phyloP scores from a whole-genome alignment of 768 basidiomycete species.

The Russula emetica region DNA sequence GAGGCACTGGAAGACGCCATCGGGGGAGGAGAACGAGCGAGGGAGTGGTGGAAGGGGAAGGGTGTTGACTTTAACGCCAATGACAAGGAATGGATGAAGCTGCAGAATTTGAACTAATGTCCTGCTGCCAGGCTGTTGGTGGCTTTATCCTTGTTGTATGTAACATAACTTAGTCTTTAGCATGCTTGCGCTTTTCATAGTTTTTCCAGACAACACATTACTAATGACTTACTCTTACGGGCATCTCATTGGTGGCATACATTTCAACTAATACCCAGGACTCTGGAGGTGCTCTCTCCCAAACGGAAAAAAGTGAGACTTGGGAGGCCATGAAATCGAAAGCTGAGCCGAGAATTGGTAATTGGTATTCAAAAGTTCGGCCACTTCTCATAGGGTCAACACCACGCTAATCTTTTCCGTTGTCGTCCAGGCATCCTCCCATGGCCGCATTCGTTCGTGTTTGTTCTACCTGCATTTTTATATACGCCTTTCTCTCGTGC shows the following conservation, averaged over 20 bases:
- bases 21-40: constrained; percentile 68
- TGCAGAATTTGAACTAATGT: constrained; percentile 63
- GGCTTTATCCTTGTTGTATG: background rate
- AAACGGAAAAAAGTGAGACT: background rate
- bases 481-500: constrained; percentile 21
- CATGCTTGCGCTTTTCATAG: constrained; percentile 2
- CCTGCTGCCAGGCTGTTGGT: background rate
- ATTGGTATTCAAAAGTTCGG: constrained; percentile 1
- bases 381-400: background rate
- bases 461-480: constrained; percentile 13
- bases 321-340: no score
- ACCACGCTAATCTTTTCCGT: background rate
- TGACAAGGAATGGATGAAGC: constrained; percentile 85
- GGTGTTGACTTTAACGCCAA: constrained; percentile 81
- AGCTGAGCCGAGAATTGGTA: background rate
- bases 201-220: background rate
- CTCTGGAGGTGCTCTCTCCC: background rate
- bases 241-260: background rate
- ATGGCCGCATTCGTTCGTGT: constrained; percentile 14
- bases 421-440: no score
- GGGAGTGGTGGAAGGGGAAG: constrained; percentile 76
- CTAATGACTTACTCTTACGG: background rate
- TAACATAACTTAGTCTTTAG: background rate
- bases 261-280: background rate
- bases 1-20: constrained; percentile 87